These are phyloP conservation scores for Neurospora hispaniola DNA, from an alignment of 495 filamentous ascomycete genomes.

Conservation along the genomic window DNA sequence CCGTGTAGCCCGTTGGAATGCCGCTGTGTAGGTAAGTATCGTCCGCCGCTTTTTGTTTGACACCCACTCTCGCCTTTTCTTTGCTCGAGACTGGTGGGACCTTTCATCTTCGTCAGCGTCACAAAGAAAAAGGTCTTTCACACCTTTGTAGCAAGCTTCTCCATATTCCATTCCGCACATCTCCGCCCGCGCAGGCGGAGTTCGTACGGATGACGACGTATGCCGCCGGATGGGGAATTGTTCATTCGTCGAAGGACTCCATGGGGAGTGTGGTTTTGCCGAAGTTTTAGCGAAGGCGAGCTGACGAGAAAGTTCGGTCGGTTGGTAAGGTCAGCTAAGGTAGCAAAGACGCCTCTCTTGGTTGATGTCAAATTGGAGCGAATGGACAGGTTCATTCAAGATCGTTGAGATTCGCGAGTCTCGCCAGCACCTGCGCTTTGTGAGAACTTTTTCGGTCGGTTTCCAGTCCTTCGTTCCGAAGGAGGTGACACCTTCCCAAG, in stretches of 20 bases:
- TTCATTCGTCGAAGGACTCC: background rate
- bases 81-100: too few relatives aligned
- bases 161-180: background rate
- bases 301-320: background rate
- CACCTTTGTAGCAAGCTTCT: background rate
- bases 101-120: background rate
- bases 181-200: background rate
- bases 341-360: background rate
- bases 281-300: background rate
- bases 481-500: background rate
- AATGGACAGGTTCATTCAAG: background rate
- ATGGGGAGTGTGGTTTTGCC: background rate
- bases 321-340: too few relatives aligned
- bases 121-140: background rate
- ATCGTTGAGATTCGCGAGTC: background rate
- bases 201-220: background rate
- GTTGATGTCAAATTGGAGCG: background rate
- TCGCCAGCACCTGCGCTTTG: background rate
- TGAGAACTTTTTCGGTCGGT: background rate
- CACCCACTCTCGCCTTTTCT: background rate
- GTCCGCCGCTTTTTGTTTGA: background rate
- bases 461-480: background rate
- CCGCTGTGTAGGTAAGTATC: background rate
- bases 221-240: background rate
- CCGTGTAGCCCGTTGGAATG: background rate